These are phyloP conservation scores for Kluyveromyces sp. DNA, from an alignment of 1,139 yeast species.

Conservation along the genomic window DNA sequence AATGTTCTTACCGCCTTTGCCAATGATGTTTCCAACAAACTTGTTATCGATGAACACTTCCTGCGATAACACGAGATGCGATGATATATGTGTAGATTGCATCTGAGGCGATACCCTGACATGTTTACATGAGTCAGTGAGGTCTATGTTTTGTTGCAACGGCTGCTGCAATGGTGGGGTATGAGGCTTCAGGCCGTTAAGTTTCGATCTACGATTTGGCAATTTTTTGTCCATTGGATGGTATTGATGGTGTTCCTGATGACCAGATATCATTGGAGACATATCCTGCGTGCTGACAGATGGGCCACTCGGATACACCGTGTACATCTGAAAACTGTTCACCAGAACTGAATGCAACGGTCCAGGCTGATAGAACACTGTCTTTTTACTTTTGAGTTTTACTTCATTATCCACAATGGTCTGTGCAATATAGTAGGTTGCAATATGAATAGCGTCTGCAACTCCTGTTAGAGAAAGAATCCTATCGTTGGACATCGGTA, in stretches of 20 bases:
- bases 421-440: conserved; percentile 66
- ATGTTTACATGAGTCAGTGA: conserved; percentile 3
- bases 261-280: conserved; percentile 6
- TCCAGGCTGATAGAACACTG: conserved; percentile 62
- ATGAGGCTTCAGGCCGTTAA: neutral
- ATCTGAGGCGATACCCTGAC: conserved; percentile 18
- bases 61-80: conserved; percentile 16
- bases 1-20: conserved; percentile 78
- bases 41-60: conserved; percentile 71
- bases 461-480: conserved; percentile 68
- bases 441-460: conserved; percentile 83
- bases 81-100: conserved; percentile 17
- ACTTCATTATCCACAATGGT: conserved; percentile 57
- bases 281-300: neutral
- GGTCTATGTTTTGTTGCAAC: neutral
- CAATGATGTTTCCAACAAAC: conserved; percentile 79
- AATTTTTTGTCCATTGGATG: conserved; percentile 21
- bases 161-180: neutral
- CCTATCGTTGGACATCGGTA: conserved; percentile 78
- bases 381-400: conserved; percentile 43
- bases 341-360: conserved; percentile 26
- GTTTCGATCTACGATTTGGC: neutral
- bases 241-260: conserved; percentile 24
- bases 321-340: conserved; percentile 14
- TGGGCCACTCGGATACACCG: conserved; percentile 5